Conservation (phyloP, 2,329 filamentous ascomycete species). For the Sodiomyces alkalinus region DNA sequence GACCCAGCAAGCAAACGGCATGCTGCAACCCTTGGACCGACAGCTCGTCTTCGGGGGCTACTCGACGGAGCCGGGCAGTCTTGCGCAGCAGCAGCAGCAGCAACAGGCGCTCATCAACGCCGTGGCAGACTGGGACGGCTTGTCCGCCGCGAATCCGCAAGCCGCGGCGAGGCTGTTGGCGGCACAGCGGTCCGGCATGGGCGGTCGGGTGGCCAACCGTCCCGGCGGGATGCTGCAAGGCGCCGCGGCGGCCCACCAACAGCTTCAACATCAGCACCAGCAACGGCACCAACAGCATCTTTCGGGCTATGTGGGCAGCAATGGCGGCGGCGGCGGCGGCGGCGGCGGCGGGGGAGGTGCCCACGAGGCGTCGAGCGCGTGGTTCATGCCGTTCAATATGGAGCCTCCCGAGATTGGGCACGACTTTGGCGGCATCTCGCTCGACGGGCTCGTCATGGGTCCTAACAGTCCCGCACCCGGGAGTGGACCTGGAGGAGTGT, state of each 20-base stretch:
- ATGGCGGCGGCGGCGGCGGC: conserved; percentile 5
- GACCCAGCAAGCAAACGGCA: conserved; percentile 29
- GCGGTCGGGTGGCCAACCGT: not conserved
- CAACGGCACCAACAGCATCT: conserved; percentile 1
- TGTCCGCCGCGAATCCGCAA: conserved; percentile 14
- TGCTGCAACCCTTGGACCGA: conserved; percentile 56
- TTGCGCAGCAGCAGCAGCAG: conserved; percentile 18
- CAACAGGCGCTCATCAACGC: conserved; percentile 20
- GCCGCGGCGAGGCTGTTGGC: conserved; percentile 4
- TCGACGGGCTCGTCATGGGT: too few relatives aligned
- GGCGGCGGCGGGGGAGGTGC: conserved; percentile 10
- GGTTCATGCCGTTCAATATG: conserved; percentile 90
- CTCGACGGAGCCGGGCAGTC: conserved; percentile 30
- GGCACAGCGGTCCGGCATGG: not conserved
- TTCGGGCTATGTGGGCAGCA: not conserved
- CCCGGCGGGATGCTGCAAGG: not conserved
- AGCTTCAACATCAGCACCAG: not conserved
- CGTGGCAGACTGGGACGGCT: conserved; percentile 25
- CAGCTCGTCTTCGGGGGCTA: conserved; percentile 67
- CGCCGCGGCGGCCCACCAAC: too few relatives aligned
- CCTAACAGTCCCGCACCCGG: conserved; percentile 32
- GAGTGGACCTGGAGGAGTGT: conserved; percentile 34
- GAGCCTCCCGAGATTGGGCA: conserved; percentile 52
- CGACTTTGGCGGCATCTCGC: too few relatives aligned
- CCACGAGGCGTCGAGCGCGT: conserved; percentile 48